Base-by-base conservation (phyloP, 1,284 basidiomycete species). In the Pseudozyma hubeiensis region DNA sequence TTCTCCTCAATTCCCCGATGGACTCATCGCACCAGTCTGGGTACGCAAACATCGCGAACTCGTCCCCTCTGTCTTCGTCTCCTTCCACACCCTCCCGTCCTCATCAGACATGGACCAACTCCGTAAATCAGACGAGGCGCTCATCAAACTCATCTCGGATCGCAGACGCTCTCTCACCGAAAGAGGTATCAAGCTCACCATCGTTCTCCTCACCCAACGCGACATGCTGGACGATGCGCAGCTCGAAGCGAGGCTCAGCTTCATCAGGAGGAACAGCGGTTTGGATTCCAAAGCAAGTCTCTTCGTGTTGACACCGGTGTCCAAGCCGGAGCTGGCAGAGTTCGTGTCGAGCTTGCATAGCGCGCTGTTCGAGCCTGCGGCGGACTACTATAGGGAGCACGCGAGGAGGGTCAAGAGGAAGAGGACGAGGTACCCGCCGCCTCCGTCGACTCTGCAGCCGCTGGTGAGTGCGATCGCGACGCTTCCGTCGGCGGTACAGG, bases 11-110 rank as follows among this genome's bases (percentile, higher is more conserved):
- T 89, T 93, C 83, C 96, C 96, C 0, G 96, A 99, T 83, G 96
- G 96, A 0, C 86, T 99, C 50, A 93, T 99, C 61, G 93, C 95
- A 1, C 96, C 95, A 0, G 93, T 98, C 78, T 99, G 96, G 96
- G 90, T 97, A 16, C 88, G 94, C 48, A 99, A 97, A 85, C 95
- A 98, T 81, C 92, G 93, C 0, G 90, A 93, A 8, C 89, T 96
- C 35, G 87, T 98, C 0, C 95, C 96, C 0, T 90, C 92, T 16
- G 93, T 97, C 0, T 97, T 97, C 84, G 92, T 98, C 6, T 87
- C 95, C 50, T 96, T 97, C 83, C 86, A 92, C 65, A 89, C 91
- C 51, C 87, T 98, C 8, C 56, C 57, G 5, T 47, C 64, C 1
- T 31, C 64, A 3, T 19, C 64, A 3, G 60, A 53, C 13, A 56